These are phyloP conservation scores for Macrolepiota albuminosa DNA, from an alignment of 768 basidiomycete species.

Conservation along the genomic window DNA sequence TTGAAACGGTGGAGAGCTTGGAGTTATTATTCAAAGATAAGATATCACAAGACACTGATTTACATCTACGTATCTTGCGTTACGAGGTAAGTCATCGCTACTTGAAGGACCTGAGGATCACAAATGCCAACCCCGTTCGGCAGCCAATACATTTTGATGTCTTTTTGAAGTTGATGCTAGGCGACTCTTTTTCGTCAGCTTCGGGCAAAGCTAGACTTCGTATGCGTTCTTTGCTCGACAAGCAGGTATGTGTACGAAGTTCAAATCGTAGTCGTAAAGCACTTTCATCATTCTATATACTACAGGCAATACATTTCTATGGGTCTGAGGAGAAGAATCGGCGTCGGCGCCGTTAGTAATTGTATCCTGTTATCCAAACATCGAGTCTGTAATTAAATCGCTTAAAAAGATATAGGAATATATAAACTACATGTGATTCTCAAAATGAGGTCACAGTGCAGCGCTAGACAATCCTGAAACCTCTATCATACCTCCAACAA, in stretches of 20 bases:
- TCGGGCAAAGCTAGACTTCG: conserved; percentile 31
- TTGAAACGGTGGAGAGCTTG: conserved; percentile 36
- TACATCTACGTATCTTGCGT: conserved; percentile 56
- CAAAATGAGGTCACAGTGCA: conserved; percentile 39
- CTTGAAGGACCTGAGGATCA: neutral
- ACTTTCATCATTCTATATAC: neutral
- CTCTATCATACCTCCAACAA: conserved; percentile 92
- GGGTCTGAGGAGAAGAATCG: conserved; percentile 27
- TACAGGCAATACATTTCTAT: conserved; percentile 53
- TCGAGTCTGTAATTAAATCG: neutral
- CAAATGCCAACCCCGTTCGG: neutral
- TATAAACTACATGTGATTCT: neutral
- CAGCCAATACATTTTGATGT: conserved; percentile 58
- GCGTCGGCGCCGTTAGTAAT: conserved; percentile 9
- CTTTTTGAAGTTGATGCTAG: conserved; percentile 41
- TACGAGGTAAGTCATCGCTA: conserved; percentile 47
- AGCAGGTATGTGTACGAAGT: conserved; percentile 35
- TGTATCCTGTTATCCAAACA: neutral
- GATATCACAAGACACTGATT: conserved; percentile 39
- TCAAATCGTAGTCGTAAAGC: neutral
- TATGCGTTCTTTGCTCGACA: conserved; percentile 50
- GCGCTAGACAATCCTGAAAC: conserved; percentile 76
- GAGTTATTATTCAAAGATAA: conserved; percentile 33
- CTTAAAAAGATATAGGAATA: neutral
- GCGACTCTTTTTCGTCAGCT: conserved; percentile 16